Evolutionary conservation across 202 grass and related monocot genomes (phyloP).

Genomic region (Elaeis oleifera): DNA sequence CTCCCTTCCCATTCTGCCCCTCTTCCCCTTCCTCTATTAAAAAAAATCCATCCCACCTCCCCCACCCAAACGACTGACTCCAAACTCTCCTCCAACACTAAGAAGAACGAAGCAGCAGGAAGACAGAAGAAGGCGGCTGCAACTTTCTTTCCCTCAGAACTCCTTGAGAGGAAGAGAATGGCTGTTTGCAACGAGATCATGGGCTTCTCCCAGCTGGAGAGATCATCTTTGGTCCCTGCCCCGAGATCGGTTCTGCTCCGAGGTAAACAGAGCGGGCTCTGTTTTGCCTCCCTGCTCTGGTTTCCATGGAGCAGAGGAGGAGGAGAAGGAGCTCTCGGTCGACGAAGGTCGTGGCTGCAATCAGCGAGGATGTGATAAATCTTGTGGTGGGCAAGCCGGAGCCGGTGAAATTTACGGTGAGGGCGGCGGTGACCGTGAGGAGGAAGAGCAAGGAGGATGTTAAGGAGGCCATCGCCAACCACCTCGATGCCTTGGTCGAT

Average conservation of each 20-base stretch:
- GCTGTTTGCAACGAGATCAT: conserved; percentile 38
- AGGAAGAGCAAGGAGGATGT: conserved; percentile 96
- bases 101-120: too few relatives aligned
- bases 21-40: too few relatives aligned
- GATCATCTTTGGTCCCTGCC: conserved; percentile 19
- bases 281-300: conserved; percentile 24
- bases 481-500: conserved; percentile 77
- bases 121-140: too few relatives aligned
- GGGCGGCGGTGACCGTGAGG: conserved; percentile 84
- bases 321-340: neutral
- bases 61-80: too few relatives aligned
- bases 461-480: conserved; percentile 65
- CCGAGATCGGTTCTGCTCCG: neutral
- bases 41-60: too few relatives aligned
- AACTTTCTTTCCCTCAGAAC: too few relatives aligned
- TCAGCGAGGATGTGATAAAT: conserved; percentile 68
- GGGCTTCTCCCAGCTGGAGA: conserved; percentile 4
- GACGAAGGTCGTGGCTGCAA: conserved; percentile 40
- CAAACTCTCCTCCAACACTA: too few relatives aligned
- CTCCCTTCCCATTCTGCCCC: too few relatives aligned
- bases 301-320: conserved; percentile 6
- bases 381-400: conserved; percentile 27
- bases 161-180: conserved; percentile 21
- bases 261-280: conserved; percentile 30
- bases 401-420: conserved; percentile 39